These are phyloP conservation scores for Lodderomyces theae DNA, from an alignment of 1,139 yeast genomes.

Conservation along the genomic window DNA sequence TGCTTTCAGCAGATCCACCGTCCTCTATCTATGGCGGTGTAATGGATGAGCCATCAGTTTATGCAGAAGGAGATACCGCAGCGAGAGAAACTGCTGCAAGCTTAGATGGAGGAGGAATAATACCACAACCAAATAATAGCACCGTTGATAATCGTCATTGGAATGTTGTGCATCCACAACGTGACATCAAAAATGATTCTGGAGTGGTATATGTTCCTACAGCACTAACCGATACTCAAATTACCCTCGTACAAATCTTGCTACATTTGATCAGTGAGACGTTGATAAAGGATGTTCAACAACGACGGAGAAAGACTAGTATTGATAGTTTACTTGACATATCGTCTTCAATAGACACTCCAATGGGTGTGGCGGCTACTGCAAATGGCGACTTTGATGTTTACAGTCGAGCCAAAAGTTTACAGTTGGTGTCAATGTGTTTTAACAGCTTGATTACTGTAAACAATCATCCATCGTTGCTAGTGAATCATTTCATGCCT, in stretches of 20 bases:
- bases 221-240: constrained; percentile 52
- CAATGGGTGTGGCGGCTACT: constrained; percentile 14
- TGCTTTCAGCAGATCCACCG: constrained; percentile 26
- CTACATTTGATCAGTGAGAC: constrained; percentile 50
- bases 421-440: constrained; percentile 27
- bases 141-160: not conserved
- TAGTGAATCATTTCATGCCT: constrained; percentile 76
- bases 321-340: constrained; percentile 34
- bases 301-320: constrained; percentile 28
- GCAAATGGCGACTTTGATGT: constrained; percentile 3
- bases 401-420: constrained; percentile 9
- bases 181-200: constrained; percentile 17
- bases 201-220: constrained; percentile 46
- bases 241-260: constrained; percentile 52
- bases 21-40: constrained; percentile 13
- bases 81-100: not conserved
- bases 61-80: not conserved
- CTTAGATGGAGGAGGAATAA: not conserved
- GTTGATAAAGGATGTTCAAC: constrained; percentile 29
- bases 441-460: constrained; percentile 50
- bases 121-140: constrained; percentile 2
- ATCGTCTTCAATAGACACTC: constrained; percentile 4
- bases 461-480: constrained; percentile 61
- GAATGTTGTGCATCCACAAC: constrained; percentile 21
- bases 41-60: not conserved